These are phyloP conservation scores for Talaromyces marneffei DNA, from an alignment of 2,329 filamentous ascomycete species.

Conservation along the genomic window DNA sequence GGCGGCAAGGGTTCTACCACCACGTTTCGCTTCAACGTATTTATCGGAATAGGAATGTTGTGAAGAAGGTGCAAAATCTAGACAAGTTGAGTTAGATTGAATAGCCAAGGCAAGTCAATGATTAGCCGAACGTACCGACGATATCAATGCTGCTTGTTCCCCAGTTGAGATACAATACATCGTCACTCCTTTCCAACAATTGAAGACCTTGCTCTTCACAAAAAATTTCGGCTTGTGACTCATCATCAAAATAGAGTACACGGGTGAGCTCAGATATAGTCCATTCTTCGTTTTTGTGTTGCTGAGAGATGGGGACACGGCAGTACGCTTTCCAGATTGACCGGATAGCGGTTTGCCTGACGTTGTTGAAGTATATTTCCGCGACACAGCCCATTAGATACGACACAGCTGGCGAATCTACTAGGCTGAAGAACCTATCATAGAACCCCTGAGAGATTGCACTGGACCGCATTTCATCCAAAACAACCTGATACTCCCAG, in stretches of 20 bases:
- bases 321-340: constrained; percentile 51
- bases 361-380: constrained; percentile 56
- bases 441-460: constrained; percentile 55
- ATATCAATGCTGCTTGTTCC: constrained; percentile 43
- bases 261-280: constrained; percentile 48
- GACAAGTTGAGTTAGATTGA: constrained; percentile 5
- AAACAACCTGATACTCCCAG: constrained; percentile 46
- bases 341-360: constrained; percentile 53
- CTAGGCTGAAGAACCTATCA: constrained; percentile 51
- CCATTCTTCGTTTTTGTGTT: constrained; percentile 51
- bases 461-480: constrained; percentile 46
- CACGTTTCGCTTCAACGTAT: constrained; percentile 55
- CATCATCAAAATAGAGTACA: constrained; percentile 52
- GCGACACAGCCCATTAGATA: constrained; percentile 61
- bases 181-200: constrained; percentile 43
- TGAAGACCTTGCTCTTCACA: constrained; percentile 50
- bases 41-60: constrained; percentile 50
- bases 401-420: constrained; percentile 51
- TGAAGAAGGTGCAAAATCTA: constrained; percentile 40
- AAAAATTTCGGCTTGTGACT: constrained; percentile 49
- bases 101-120: neutral
- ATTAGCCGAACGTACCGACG: constrained; percentile 35
- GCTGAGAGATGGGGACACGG: constrained; percentile 42
- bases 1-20: constrained; percentile 50
- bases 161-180: constrained; percentile 48